A percentile compares a stretch with the other conserved stretches of the same genome.
phyloP scores from a whole-genome alignment of 176 grass and related monocot species.

The Tillandsia fasciculata region DNA sequence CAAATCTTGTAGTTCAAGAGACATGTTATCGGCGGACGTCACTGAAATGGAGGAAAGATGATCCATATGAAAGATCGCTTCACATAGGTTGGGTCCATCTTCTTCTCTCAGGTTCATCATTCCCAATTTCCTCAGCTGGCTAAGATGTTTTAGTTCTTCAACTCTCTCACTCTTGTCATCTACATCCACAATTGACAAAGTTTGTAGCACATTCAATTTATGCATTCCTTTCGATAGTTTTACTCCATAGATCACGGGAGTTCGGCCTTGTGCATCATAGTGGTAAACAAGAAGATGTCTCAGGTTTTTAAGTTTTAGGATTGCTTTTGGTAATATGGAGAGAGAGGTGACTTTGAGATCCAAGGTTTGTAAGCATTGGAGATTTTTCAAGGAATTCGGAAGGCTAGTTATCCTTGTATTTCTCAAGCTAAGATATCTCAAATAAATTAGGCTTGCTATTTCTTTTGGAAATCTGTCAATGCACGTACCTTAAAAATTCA shows the following conservation, averaged over 20 bases:
- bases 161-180: slow-evolving; percentile 13
- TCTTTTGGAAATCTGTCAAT: slow-evolving; percentile 18
- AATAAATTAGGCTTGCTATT: slow-evolving; percentile 13
- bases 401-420: slow-evolving; percentile 25
- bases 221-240: slow-evolving; percentile 22
- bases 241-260: slow-evolving; percentile 15
- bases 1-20: slow-evolving; percentile 12
- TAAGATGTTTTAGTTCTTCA: slow-evolving; percentile 17
- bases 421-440: slow-evolving; percentile 25
- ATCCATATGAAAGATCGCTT: slow-evolving; percentile 18
- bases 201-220: slow-evolving; percentile 23
- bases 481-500: slow-evolving; percentile 21
- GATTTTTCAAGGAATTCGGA: slow-evolving; percentile 17
- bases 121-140: slow-evolving; percentile 28
- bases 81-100: slow-evolving; percentile 18
- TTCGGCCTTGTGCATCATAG: not conserved
- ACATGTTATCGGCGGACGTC: slow-evolving; percentile 10
- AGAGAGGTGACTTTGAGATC: slow-evolving; percentile 33
- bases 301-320: slow-evolving; percentile 22
- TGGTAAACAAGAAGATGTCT: slow-evolving; percentile 33
- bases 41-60: slow-evolving; percentile 22
- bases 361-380: slow-evolving; percentile 28
- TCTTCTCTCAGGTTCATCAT: slow-evolving; percentile 25
- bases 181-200: slow-evolving; percentile 24
- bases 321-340: slow-evolving; percentile 16